Base-by-base conservation (phyloP, 2,329 filamentous ascomycete genomes). In the Colletotrichum eremochloae region DNA sequence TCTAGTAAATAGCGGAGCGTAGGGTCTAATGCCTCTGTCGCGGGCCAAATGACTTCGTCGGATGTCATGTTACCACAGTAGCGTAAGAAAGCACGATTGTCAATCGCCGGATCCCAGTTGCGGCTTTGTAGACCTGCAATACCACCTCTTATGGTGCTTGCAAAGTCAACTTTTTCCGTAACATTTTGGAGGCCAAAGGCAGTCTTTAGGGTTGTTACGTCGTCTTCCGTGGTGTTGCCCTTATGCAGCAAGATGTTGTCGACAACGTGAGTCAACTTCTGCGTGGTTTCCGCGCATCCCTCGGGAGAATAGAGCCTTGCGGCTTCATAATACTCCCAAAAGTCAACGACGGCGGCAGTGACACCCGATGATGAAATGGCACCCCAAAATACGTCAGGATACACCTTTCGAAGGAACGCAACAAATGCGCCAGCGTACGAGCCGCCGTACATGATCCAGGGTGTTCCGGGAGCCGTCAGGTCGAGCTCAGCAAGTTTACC, bases 391-490 rank as follows among this genome's bases (percentile, higher is more conserved):
- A 92, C 82, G 36, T 96, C 90, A 0, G 94, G 94, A 79, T 97
- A 96, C 20, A 91, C 78, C 70, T 92, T 91, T 44, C 94, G 90
- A 48, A 94, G 82, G 76, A 97, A 92, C 0, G 94, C 93, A 8
- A 91, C 93, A 75, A 95, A 93, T 0, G 91, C 92, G 2, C 94
- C 94, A 0, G 94, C 93, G 78, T 97, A 97, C 0, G 92, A 95
- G 1, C 94, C 94, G 1, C 94, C 94, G 73, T 97, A 97, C 0
- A 90, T 89, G 67, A 97, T 91, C 83, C 92, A 96, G 0, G 94
- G 89, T 0, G 90, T 90, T 2, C 84, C 86, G 1, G 88, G 83
- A 0, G 93, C 88, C 0, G 89, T 94, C 46, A 96, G 81, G 74
- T 94, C 87, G 24, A 87, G 77, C 72, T 93, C 81, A 76, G 93